Percentiles rank a stretch among this genome's conserved stretches.
These are phyloP conservation scores for Babesia sp. DNA, from an alignment of 169 alveolate genomes.

Conservation along the genomic window DNA sequence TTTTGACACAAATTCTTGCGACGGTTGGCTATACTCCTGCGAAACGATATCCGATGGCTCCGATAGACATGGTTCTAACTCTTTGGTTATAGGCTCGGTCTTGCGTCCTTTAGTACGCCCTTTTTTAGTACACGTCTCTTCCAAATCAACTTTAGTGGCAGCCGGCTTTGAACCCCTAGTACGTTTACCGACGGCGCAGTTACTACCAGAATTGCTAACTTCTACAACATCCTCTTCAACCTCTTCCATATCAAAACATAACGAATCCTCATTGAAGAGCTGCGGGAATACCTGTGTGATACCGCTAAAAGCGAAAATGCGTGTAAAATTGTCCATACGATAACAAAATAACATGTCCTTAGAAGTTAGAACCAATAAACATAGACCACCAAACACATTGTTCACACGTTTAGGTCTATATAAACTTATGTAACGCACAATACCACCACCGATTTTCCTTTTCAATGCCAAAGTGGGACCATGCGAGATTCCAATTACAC, in stretches of 20 bases:
- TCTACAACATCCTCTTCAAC: neutral
- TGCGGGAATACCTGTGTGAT: conserved; percentile 8
- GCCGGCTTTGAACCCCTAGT: neutral
- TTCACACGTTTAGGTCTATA: conserved; percentile 15
- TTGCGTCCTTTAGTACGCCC: neutral
- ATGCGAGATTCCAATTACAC: neutral
- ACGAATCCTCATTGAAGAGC: conserved; percentile 13
- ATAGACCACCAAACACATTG: conserved; percentile 3
- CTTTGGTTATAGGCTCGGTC: neutral
- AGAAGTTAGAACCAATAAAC: conserved; percentile 4
- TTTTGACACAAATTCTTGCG: neutral
- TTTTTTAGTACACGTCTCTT: neutral
- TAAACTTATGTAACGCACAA: neutral
- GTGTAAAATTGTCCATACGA: conserved; percentile 6
- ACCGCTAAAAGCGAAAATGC: conserved; percentile 12
- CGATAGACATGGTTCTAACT: neutral
- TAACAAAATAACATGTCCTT: conserved; percentile 1
- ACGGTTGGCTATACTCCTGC: neutral
- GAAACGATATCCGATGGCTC: neutral
- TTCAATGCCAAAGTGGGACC: neutral
- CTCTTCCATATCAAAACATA: neutral
- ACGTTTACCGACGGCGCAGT: neutral
- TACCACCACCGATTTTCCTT: neutral
- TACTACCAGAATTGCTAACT: neutral
- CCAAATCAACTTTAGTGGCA: neutral